phyloP scores from a whole-genome alignment of 495 filamentous ascomycete species.

The Daldinia bambusicola region DNA sequence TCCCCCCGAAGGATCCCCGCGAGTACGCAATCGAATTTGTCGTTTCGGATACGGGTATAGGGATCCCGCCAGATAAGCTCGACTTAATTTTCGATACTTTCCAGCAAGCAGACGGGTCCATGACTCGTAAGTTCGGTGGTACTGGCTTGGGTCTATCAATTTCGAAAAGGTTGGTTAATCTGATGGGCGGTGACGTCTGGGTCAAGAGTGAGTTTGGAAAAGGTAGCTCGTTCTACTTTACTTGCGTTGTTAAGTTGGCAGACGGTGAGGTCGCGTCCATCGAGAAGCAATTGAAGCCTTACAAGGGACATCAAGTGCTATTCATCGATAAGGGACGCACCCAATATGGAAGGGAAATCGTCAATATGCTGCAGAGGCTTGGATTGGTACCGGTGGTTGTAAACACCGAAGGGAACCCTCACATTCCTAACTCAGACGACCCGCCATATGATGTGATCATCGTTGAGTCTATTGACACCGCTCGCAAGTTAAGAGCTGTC shows the following conservation, averaged over 20 bases:
- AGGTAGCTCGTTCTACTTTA: conserved; percentile 97
- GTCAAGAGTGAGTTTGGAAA: conserved; percentile 92
- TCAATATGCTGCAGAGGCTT: conserved; percentile 80
- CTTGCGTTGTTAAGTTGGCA: conserved; percentile 89
- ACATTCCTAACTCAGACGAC: conserved; percentile 64
- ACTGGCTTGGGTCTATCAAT: conserved; percentile 97
- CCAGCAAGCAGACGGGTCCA: conserved; percentile 98
- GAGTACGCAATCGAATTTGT: conserved; percentile 97
- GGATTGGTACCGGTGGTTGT: conserved; percentile 85
- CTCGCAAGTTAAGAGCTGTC: conserved; percentile 80
- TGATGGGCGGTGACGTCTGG: conserved; percentile 99
- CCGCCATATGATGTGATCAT: conserved; percentile 93
- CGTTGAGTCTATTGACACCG: conserved; percentile 92
- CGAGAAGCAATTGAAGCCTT: conserved; percentile 84
- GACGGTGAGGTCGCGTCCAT: conserved; percentile 83
- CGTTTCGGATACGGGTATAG: conserved; percentile 96
- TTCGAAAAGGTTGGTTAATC: conserved; percentile 91
- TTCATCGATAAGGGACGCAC: conserved; percentile 96
- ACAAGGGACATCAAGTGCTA: conserved; percentile 90
- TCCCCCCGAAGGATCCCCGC: conserved; percentile 65
- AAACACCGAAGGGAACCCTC: conserved; percentile 67
- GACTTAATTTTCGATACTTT: conserved; percentile 99
- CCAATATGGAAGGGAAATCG: conserved; percentile 78
- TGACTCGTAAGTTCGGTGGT: conserved; percentile 95
- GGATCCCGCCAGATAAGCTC: conserved; percentile 94